These are phyloP conservation scores for Phytophthora constricta DNA, from an alignment of 352 stramenopile species.

Conservation along the genomic window DNA sequence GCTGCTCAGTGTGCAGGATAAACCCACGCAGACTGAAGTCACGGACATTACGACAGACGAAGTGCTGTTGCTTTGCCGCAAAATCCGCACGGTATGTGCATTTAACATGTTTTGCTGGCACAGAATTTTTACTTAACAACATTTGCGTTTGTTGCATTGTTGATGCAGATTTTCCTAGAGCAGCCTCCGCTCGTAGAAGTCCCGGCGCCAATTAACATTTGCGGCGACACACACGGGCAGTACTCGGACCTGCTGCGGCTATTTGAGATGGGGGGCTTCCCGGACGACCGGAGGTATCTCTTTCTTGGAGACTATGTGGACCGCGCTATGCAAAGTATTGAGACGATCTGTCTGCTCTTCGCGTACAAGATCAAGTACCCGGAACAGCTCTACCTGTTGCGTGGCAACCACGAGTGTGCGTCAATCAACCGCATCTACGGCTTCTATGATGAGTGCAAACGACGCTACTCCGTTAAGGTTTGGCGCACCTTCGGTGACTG, in stretches of 20 bases:
- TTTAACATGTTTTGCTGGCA: not conserved
- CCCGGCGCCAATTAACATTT: slow-evolving; percentile 96
- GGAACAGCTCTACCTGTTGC: slow-evolving; percentile 97
- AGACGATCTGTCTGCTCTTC: slow-evolving; percentile 98
- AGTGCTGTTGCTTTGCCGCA: slow-evolving; percentile 79
- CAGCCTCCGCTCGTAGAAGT: slow-evolving; percentile 96
- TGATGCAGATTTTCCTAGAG: slow-evolving; percentile 81
- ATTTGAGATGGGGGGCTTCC: slow-evolving; percentile 94
- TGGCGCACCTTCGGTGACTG: slow-evolving; percentile 97
- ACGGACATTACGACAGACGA: slow-evolving; percentile 83
- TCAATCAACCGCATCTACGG: slow-evolving; percentile 99
- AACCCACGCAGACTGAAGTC: slow-evolving; percentile 77
- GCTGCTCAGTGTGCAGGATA: slow-evolving; percentile 76
- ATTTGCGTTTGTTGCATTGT: not conserved
- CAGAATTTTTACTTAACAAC: not conserved
- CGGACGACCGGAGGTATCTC: slow-evolving; percentile 74
- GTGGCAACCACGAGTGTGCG: slow-evolving; percentile 98
- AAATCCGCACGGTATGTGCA: slow-evolving; percentile 64
- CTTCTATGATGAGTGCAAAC: slow-evolving; percentile 99
- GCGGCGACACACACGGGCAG: slow-evolving; percentile 98
- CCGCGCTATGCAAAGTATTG: slow-evolving; percentile 95
- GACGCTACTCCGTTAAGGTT: slow-evolving; percentile 92
- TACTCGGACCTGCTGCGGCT: slow-evolving; percentile 98
- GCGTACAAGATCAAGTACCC: slow-evolving; percentile 99
- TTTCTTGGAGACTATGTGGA: slow-evolving; percentile 94